Conservation (phyloP, 495 filamentous ascomycete species). For the Trypethelium eluteriae region DNA sequence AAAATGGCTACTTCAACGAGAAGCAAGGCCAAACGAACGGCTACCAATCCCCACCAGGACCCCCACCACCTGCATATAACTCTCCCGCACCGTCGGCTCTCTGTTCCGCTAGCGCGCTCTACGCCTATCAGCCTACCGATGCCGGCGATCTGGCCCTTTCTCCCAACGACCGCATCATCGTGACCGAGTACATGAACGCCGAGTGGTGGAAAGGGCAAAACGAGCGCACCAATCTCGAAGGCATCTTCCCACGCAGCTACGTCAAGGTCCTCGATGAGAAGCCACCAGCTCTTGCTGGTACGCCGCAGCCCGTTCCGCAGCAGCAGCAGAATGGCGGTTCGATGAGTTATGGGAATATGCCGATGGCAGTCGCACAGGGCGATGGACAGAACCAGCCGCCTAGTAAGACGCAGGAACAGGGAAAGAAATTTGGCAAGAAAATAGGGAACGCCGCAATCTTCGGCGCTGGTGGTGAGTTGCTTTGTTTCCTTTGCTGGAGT, state of each 20-base stretch:
- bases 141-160: constrained; percentile 69
- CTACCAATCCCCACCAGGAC: constrained; percentile 44
- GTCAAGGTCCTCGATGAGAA: constrained; percentile 51
- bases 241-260: constrained; percentile 85
- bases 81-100: constrained; percentile 35
- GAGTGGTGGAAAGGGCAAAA: constrained; percentile 96
- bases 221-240: constrained; percentile 67
- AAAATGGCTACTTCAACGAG: constrained; percentile 37
- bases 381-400: constrained; percentile 31
- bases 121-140: constrained; percentile 71
- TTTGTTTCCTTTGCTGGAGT: too few species aligned
- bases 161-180: constrained; percentile 66
- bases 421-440: constrained; percentile 74
- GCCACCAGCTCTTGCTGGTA: constrained; percentile 28
- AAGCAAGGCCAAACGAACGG: constrained; percentile 39
- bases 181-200: constrained; percentile 84
- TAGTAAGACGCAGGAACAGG: constrained; percentile 47
- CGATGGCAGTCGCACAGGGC: constrained; percentile 30
- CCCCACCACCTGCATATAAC: constrained; percentile 39
- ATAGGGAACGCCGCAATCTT: constrained; percentile 54
- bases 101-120: constrained; percentile 69
- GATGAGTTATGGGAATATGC: constrained; percentile 41
- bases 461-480: constrained; percentile 56
- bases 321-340: constrained; percentile 3
- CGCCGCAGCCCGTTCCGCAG: constrained; percentile 14